phyloP scores from a whole-genome alignment of 768 basidiomycete genomes.

The Grammothele lineata region DNA sequence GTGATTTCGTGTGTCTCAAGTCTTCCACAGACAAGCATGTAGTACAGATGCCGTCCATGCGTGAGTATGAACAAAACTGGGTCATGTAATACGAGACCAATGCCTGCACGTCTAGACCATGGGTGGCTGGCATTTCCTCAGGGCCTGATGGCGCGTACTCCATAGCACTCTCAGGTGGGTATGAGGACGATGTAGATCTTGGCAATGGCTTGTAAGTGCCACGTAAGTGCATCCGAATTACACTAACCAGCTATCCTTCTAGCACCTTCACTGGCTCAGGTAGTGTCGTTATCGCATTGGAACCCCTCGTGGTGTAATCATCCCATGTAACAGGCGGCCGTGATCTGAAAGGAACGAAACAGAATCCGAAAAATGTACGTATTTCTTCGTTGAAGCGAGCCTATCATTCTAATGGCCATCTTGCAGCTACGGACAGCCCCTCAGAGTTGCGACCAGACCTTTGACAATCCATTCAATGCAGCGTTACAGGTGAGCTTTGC shows the following conservation, averaged over 20 bases:
- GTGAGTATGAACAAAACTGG: slow-evolving; percentile 54
- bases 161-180: slow-evolving; percentile 85
- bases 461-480: slow-evolving; percentile 68
- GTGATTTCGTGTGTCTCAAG: neutral
- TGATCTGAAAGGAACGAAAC: slow-evolving; percentile 80
- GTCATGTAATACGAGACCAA: no score
- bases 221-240: no score
- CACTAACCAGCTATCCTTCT: no score
- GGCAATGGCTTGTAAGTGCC: slow-evolving; percentile 76
- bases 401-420: neutral
- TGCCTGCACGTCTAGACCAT: slow-evolving; percentile 48
- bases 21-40: slow-evolving; percentile 46
- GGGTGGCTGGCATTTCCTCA: slow-evolving; percentile 78
- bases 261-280: slow-evolving; percentile 84
- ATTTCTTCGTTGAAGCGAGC: neutral
- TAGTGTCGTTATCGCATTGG: no score
- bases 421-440: slow-evolving; percentile 80
- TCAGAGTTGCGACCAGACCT: slow-evolving; percentile 80
- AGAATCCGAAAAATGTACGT: slow-evolving; percentile 77
- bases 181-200: slow-evolving; percentile 79
- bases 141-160: slow-evolving; percentile 73
- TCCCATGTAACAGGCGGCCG: slow-evolving; percentile 56
- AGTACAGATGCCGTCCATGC: slow-evolving; percentile 81
- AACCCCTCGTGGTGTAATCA: no score
- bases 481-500: slow-evolving; percentile 54